Percentiles rank a stretch among this genome's conserved stretches.
phyloP scores from a whole-genome alignment of 257 asterid species.

The Nicotiana knightiana region DNA sequence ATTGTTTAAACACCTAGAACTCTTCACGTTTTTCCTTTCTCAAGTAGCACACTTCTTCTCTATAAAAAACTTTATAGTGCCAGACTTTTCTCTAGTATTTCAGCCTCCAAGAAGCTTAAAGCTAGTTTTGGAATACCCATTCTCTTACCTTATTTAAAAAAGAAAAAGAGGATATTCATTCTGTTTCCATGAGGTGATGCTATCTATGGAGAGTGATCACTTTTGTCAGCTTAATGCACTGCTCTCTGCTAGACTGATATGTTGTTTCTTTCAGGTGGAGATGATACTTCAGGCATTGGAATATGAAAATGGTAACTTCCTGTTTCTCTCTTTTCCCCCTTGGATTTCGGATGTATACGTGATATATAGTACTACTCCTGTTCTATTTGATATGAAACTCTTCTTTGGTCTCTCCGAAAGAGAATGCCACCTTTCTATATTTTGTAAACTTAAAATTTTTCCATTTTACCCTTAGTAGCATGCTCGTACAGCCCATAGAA shows the following conservation, averaged over 20 bases:
- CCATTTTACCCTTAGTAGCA: not conserved
- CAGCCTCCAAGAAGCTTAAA: not conserved
- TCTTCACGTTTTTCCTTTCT: not conserved
- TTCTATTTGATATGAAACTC: not conserved
- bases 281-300: slow-evolving; percentile 98
- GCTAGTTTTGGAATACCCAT: not conserved
- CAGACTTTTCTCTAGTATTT: not conserved
- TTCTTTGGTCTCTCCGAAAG: not conserved
- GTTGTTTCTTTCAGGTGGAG: slow-evolving; percentile 59
- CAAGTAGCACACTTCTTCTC: not conserved
- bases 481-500: not conserved
- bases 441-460: not conserved
- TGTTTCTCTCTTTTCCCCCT: slow-evolving; percentile 7
- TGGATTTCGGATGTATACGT: not conserved
- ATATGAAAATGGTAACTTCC: slow-evolving; percentile 69
- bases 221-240: not conserved
- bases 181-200: not conserved
- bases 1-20: not conserved
- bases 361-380: not conserved
- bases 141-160: not conserved
- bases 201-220: not conserved
- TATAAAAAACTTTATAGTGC: not conserved
- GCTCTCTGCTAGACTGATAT: not conserved
- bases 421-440: not conserved
- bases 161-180: not conserved